Evolutionary conservation across 2,329 filamentous ascomycete species (phyloP), one percentile per base, ranked within the genome.

Genomic region (Blumeriella jaapii): DNA sequence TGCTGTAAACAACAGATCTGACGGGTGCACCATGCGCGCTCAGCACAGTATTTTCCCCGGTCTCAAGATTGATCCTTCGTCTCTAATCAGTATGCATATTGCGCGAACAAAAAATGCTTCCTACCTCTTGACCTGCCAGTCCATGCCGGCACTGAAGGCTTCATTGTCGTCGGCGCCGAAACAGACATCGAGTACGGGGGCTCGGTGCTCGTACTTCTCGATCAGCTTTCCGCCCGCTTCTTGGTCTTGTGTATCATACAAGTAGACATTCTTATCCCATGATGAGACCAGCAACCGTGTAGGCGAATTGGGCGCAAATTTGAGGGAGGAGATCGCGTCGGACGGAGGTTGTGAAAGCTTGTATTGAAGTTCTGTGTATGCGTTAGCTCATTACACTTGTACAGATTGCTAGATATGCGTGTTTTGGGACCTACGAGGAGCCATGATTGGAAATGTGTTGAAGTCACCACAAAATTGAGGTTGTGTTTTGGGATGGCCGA

Each of bases 261-360:
- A 68, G 60, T 95, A 93, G 37, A 93, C 75, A 57, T 84, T 75
- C 60, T 78, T 84, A 61, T 96, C 89, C 91, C 91, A 98, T 37
- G 86, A 94, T 8, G 87, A 81, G 50, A 89, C 87, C n/a, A 93
- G 73, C 23, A 98, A 70, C 49, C 78, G 80, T 35, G 69, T 74
- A 3, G 78, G 70, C n/a, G 78, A 75, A 42, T 69, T 64, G 22
- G 85, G 82, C 46, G 87, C 84, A 67, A 93, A 98, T 54, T 76
- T 76, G 53, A 96, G 66, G 15, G 85, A 70, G 30, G 89, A 93
- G 52, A 96, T 81, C 51, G 82, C 83, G 61, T 98, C 91, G 49
- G 71, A 72, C 8, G 91, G 91, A 29, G 86, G 78, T 51, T 84
- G 74, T 41, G 77, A 69, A 54, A 95, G 72, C 60, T 91, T 81